These are phyloP conservation scores for Chytridium lagenaria DNA, from an alignment of 371 early-diverging fungal genomes.

Conservation along the genomic window DNA sequence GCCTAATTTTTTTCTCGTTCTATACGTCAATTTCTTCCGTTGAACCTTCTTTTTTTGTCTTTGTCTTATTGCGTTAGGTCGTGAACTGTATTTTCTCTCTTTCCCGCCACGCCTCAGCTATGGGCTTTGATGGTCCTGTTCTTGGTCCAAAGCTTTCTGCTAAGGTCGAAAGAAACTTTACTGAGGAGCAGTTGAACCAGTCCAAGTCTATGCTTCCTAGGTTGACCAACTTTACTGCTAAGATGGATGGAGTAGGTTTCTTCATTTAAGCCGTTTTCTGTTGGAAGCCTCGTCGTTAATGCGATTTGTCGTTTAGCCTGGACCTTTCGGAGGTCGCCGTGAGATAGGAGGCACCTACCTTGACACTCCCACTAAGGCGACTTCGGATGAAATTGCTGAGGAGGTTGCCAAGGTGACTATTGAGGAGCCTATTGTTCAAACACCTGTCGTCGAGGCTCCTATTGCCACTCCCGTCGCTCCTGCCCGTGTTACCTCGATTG, in stretches of 20 bases:
- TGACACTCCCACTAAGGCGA: constrained; percentile 7
- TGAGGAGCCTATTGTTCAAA: background rate
- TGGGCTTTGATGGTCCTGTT: constrained; percentile 58
- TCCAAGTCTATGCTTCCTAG: constrained; percentile 56
- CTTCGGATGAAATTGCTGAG: background rate
- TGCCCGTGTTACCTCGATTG: background rate
- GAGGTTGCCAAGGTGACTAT: background rate
- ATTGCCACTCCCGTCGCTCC: background rate
- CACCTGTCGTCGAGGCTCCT: background rate
- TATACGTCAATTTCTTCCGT: no score
- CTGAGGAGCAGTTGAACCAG: constrained; percentile 69
- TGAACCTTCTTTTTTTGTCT: background rate
- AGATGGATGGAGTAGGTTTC: background rate
- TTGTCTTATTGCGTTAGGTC: constrained; percentile 48
- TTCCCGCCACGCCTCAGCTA: constrained; percentile 78
- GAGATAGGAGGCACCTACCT: constrained; percentile 33
- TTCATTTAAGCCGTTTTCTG: background rate
- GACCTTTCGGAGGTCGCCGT: constrained; percentile 21
- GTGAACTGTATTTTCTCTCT: constrained; percentile 79
- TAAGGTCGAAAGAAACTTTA: constrained; percentile 67
- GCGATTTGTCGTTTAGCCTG: background rate
- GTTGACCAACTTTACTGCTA: constrained; percentile 20
- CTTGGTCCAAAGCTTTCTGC: constrained; percentile 82
- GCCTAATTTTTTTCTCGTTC: constrained; percentile 18
- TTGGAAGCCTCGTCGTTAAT: background rate